Base-by-base conservation (phyloP, 1,139 yeast genomes). In the Wickerhamomyces sp. region DNA sequence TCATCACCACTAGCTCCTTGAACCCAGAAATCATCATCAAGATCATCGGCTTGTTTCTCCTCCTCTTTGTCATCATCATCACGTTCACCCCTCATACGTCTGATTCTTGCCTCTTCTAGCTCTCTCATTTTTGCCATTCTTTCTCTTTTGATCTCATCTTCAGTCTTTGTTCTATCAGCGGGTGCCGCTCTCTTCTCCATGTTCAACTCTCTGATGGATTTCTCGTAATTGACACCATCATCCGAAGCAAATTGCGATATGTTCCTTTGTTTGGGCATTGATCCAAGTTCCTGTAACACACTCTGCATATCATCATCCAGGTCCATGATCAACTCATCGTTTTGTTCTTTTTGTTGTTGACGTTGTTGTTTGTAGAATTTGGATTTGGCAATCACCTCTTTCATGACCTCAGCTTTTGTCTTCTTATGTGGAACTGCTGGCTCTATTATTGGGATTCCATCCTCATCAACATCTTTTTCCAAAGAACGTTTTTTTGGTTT, bases 81-180 rank as follows among this genome's bases (percentile, higher is more conserved):
- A 39, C 24, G 19, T 12, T 59, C 62, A 28, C 95, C 96, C 47
- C 75, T 78, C 98, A 93, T 91, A 64, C 99, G 77, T 43, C 75
- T 77, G 44, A 74, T 55, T 57, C 97, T 72, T 38, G 78, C 93
- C 31, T 73, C 75, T 55, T 88, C 96, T 41, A 87, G 67, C 50
- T 77, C 74, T 50, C 75, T 75, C 61, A 72, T 68, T 50, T 73
- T 77, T 25, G 79, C 88, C 7, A 72, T 76, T 45, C 75, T 75
- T 52, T 86, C 96, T 36, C 71, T 66, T 28, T 67, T 71, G 16
- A 88, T 42, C 58, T 93, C 98, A 55, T 91, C 96, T 2, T 76
- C 86, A 0, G 97, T 89, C 61, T 89, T 87, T 2, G 96, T 88
- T 58, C 96, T 72, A 41, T 88, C 96, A n/a, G 93, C 78, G n/a